phyloP scores from a whole-genome alignment of 306 rosid genomes.

The Prunus mume region DNA sequence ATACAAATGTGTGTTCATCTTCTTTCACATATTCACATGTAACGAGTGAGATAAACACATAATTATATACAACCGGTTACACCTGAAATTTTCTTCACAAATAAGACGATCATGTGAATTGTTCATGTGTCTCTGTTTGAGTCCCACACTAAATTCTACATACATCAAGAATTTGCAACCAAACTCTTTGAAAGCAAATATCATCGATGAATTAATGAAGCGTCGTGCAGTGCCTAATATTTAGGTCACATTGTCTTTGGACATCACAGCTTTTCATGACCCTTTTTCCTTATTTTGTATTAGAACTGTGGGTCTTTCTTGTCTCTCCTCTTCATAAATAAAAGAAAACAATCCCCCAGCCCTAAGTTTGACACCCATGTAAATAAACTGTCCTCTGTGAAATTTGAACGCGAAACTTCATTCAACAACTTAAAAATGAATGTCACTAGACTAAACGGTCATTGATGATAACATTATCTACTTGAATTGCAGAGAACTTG shows the following conservation, averaged over 20 bases:
- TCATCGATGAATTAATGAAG: background rate
- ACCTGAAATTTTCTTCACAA: background rate
- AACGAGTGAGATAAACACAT: no score
- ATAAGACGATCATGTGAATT: background rate
- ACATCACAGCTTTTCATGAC: background rate
- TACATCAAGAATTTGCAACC: background rate
- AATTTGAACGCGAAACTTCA: no score
- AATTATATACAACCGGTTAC: no score
- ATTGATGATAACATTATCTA: background rate
- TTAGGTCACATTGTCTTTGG: background rate
- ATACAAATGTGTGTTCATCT: no score
- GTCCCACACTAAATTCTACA: background rate
- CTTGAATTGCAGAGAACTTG: conserved; percentile 49
- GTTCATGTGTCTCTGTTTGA: background rate
- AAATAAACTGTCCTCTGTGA: no score
- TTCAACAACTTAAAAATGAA: no score
- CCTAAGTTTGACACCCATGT: no score
- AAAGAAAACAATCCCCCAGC: no score
- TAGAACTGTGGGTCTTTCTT: background rate
- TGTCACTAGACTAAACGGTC: background rate
- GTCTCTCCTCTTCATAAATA: background rate
- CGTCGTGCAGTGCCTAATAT: conserved; percentile 7
- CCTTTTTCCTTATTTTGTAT: background rate
- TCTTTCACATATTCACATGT: no score
- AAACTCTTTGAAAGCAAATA: background rate